Evolutionary conservation across 441 rosid species (phyloP), one percentile per base, ranked within the genome.

Genomic region (Adansonia gregorii): DNA sequence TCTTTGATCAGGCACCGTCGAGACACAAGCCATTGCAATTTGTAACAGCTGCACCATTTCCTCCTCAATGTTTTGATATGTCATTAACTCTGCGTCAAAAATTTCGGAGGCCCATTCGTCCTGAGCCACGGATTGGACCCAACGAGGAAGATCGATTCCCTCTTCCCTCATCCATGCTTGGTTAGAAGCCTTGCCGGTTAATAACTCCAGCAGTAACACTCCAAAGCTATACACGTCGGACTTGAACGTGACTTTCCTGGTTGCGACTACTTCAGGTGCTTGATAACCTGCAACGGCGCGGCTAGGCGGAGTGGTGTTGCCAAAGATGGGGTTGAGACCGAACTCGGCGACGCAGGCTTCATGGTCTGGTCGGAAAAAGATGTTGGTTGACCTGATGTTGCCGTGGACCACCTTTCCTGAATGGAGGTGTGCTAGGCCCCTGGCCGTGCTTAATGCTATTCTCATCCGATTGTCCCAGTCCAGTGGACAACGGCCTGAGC

Each of bases 61-160:
- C 79, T 95, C 99, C 80, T 94, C 99, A 0, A 94, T 90, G 88
- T 90, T 92, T 60, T 90, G 92, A 71, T 91, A 88, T 71, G 93
- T 83, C 95, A 94, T 88, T 17, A 95, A 78, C 89, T 95, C 99
- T 56, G 89, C 94, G 0, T 95, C 99, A 15, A 95, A 95, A 1
- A 95, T 98, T 86, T 92, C 99, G 0, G 99, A 97, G 4, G 98
- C 94, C 99, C 99, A 95, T 76, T 94, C 99, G 80, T 95, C 99
- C 0, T 97, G 79, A 1, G 92, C 99, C 48, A 93, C 97, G 0
- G 99, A 92, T 69, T 91, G 97, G 20, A 95, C 99, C 98, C 99
- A 95, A 54, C 99, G 77, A 0, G 97, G 99, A 76, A 95, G 81
- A 84, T 95, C 98, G 69, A 92, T 90, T 24, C 99, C 99, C 78